Evolutionary conservation across 306 rosid genomes (phyloP).

Genomic region (Begonia masoniana): DNA sequence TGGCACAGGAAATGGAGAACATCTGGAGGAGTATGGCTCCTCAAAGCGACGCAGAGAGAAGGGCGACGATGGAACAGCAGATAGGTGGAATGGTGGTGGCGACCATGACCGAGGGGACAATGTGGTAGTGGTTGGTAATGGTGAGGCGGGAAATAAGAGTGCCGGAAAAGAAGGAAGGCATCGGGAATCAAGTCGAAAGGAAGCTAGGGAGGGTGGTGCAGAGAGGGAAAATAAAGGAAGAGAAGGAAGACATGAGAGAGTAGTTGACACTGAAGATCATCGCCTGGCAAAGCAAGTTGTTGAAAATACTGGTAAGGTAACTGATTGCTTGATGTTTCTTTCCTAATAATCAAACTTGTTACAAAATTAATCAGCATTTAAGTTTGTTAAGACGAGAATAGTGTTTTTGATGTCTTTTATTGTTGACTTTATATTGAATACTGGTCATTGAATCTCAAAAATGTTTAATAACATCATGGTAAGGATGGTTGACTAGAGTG

Average conservation of each 20-base stretch:
- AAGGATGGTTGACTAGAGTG: no score
- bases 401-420: no score
- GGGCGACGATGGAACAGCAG: conserved; percentile 46
- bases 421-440: no score
- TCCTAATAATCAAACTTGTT: neutral
- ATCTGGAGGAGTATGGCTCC: conserved; percentile 50
- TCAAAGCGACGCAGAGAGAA: conserved; percentile 79
- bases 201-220: conserved; percentile 38
- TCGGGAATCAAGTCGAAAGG: conserved; percentile 66
- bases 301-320: conserved; percentile 78
- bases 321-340: neutral
- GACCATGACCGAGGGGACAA: conserved; percentile 64
- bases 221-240: conserved; percentile 62
- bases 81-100: conserved; percentile 94
- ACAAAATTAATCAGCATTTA: no score
- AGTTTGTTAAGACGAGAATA: no score
- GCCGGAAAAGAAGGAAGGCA: conserved; percentile 71
- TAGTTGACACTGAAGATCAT: conserved; percentile 45
- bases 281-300: conserved; percentile 39
- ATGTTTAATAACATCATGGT: no score
- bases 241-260: conserved; percentile 59
- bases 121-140: conserved; percentile 55
- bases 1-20: conserved; percentile 49
- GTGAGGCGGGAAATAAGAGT: conserved; percentile 61
- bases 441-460: no score